Base-by-base conservation (phyloP, 176 grass and related monocot species). In the Lolium rigidum region DNA sequence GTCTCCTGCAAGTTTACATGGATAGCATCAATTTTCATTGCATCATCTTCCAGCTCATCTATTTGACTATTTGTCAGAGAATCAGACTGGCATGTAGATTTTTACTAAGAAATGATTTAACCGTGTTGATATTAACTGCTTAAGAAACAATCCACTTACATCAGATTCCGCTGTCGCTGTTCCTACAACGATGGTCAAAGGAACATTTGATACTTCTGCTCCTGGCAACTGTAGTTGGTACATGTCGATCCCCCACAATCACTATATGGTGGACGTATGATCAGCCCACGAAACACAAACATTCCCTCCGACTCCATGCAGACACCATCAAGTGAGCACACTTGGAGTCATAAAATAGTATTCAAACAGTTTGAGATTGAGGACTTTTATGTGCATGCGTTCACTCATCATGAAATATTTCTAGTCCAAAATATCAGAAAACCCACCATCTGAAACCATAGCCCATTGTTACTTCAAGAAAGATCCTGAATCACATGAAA, bases 101-200 rank as follows among this genome's bases (percentile, higher is more conserved):
- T 72, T 72, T 28, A 64, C 25, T 46, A 72, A 47, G 18, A 22
- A 72, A 72, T 47, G 10, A 11, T 47, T 43, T 13, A 72, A 21
- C 20, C 22, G 68, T 44, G 11, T 22, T 20, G 28, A 72, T 12
- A 17, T 47, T 72, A 47, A 72, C 41, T 47, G 18, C 41, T 46
- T 47, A 20, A 46, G 69, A 72, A 72, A 72, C 10, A 72, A 72
- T 47, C 69, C 14, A 47, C 69, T 22, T 72, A 46, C 26, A 72
- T 47, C 10, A 2, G 39, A 43, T 72, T 72, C 69, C 41, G 41
- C 38, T 72, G 41, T 72, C 41, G 41, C 38, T 72, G 41, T 72
- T 72, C 69, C 39, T 47, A 22, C 69, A 72, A 20, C 69, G 46
- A 72, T 80, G 44, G 22, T 66, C 11, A 62, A 50, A 80, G 60